Conservation (phyloP, 192 early-diverging fungal species). For the Linnemannia elongata region DNA sequence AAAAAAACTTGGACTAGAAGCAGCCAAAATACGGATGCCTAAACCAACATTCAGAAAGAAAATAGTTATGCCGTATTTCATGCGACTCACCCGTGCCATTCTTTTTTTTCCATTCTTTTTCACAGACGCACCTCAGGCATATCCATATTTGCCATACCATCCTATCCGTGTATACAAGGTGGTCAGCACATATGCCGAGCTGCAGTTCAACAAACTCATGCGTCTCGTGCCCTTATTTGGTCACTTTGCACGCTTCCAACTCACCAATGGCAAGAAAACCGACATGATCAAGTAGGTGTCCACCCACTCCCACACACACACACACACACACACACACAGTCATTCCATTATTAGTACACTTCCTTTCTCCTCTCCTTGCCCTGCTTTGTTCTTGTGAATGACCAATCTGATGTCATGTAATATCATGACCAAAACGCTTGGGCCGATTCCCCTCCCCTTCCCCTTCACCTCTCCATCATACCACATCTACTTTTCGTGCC, state of each 20-base stretch:
- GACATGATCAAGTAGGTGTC: slow-evolving; percentile 52
- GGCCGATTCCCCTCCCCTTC: neutral
- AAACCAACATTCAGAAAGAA: neutral
- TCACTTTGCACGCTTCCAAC: slow-evolving; percentile 56
- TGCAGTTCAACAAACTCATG: slow-evolving; percentile 53
- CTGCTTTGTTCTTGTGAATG: neutral
- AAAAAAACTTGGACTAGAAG: neutral
- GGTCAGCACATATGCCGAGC: slow-evolving; percentile 48
- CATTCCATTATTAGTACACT: neutral
- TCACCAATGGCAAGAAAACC: slow-evolving; percentile 55
- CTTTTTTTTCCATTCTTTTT: neutral
- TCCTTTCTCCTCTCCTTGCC: neutral
- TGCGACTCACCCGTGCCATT: neutral
- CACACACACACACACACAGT: neutral
- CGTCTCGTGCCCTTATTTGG: slow-evolving; percentile 52
- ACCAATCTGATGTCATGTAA: neutral
- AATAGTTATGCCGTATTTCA: neutral
- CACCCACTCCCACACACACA: neutral
- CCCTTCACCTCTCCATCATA: neutral
- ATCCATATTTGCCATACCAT: slow-evolving; percentile 51
- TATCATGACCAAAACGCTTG: neutral
- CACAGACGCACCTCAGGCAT: slow-evolving; percentile 49
- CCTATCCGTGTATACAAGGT: slow-evolving; percentile 57
- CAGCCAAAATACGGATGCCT: neutral
- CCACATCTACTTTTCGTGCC: neutral